Base-by-base conservation (phyloP, 2,329 filamentous ascomycete species). In the Xylaria digitata region DNA sequence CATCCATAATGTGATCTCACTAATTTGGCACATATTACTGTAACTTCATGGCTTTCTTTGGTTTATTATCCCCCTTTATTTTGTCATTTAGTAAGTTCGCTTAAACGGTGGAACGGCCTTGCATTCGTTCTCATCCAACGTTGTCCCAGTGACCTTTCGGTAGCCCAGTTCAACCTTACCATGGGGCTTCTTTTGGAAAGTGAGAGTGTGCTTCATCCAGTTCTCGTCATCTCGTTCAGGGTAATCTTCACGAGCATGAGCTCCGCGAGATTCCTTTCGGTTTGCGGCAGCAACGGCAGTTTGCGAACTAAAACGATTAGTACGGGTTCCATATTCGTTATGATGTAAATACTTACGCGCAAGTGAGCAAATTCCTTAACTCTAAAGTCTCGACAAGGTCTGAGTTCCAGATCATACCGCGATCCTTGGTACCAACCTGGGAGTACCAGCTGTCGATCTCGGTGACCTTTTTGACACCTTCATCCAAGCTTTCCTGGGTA, bases 361-460 rank as follows among this genome's bases (percentile, higher is more conserved):
- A 98, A 77, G 96, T 98, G 79, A 99, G 85, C 77, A 99, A 82
- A 82, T 99, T 99, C 78, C 94, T 89, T 78, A 98, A 86, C 84
- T 99, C 96, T 63, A 99, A 89, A 7, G 95, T 97, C 87, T 98
- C 95, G 69, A 97, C 93, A 45, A 98, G 89, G 78, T 98, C 95
- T 26, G 92, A 94, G 89, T 98, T 98, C 95, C 95, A 98, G 85
- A 98, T 98, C 95, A 98, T 97, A 87, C 93, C 96, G 82, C 96
- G 92, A 82, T 98, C 95, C 89, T 97, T 97, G 84, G 93, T 97
- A 77, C 93, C 93, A 74, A 98, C 91, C 78, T 97, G 86, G 75
- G 86, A 82, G 83, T 92, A 98, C 76, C 85, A 87, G 75, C 87
- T 82, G 80, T 98, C 95, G 74, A 98, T 93, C 74, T 93, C 89